Conservation (phyloP, 2,329 filamentous ascomycete species). For the Reticulascus tulasneorum region DNA sequence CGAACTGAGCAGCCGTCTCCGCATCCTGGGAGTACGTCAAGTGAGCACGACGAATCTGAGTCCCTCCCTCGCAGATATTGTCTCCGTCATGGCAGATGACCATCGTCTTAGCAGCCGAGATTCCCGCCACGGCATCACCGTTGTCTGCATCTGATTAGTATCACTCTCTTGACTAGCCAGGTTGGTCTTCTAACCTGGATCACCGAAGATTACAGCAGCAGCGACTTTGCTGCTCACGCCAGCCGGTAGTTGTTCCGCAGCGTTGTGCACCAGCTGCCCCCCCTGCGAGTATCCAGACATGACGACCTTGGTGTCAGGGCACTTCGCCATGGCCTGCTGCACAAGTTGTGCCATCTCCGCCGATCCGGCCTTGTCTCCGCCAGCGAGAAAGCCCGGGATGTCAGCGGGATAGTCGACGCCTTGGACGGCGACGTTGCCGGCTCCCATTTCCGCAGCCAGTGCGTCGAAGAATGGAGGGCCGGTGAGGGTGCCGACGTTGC, state of each 20-base stretch:
- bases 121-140: slow-evolving; percentile 8
- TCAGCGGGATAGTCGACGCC: slow-evolving; percentile 50
- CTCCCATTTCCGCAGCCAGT: slow-evolving; percentile 35
- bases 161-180: neutral
- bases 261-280: slow-evolving; percentile 37
- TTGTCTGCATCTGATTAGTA: neutral
- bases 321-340: slow-evolving; percentile 31
- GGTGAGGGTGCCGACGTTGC: slow-evolving; percentile 45
- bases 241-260: slow-evolving; percentile 30
- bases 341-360: slow-evolving; percentile 29
- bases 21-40: slow-evolving; percentile 25
- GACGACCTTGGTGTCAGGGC: slow-evolving; percentile 41
- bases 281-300: slow-evolving; percentile 44
- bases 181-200: slow-evolving; percentile 12
- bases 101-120: slow-evolving; percentile 5
- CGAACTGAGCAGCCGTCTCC: slow-evolving; percentile 17
- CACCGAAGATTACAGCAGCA: slow-evolving; percentile 26
- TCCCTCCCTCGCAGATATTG: slow-evolving; percentile 25
- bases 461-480: slow-evolving; percentile 48
- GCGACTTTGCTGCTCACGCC: slow-evolving; percentile 25
- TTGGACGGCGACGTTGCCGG: slow-evolving; percentile 44
- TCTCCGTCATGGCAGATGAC: slow-evolving; percentile 29
- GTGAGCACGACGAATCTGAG: slow-evolving; percentile 21
- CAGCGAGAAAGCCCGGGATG: slow-evolving; percentile 38
- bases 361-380: slow-evolving; percentile 40